Evolutionary conservation across 2,329 filamentous ascomycete genomes (phyloP), one percentile per base, ranked within the genome.

Genomic region (Pseudofabraea citricarpa): DNA sequence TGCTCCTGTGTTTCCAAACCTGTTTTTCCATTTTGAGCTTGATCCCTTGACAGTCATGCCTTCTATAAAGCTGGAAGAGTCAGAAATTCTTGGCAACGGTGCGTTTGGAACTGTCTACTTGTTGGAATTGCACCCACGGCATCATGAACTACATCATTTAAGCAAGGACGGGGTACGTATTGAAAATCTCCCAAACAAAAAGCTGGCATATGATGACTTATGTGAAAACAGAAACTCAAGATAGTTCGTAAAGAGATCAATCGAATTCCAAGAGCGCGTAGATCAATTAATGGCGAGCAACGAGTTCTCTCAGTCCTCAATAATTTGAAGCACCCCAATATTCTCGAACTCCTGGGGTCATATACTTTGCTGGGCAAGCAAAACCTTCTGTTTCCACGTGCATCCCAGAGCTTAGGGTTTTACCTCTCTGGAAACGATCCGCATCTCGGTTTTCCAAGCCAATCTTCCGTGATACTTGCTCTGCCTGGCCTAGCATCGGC

Each of bases 401-500:
- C 53, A 20, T 43, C 51, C 23, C 45, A 42, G 37, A 18, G 19
- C n/a, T n/a, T n/a, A 36, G 48, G 53, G 40, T 41, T 58, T 2
- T 15, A 47, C 12, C 31, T 42, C 31, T 50, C 56, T 23, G 43
- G 56, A 20, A 8, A 29, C 16, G 6, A n/a, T n/a, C 9, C 6
- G 15, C 18, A 27, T 10, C 18, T 39, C 19, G 23, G 4, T 23
- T 45, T 41, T 15, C 24, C 47, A 29, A 24, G 27, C 6, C 44
- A 51, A 19, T 50, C 36, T 35, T 47, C 46, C 19, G 48, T 51
- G 27, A 43, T 47, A 22, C 21, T 39, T 15, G 55, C 55, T 8
- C 46, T 62, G 3, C 43, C 45, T 15, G 52, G 52, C 7, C 41
- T 61, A 7, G 51, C 56, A 8, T 56, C 55, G 15, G 59, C 56